A percentile compares a stretch with the other conserved stretches of the same genome.
These are phyloP conservation scores for Maudiozyma barnettii DNA, from an alignment of 805 yeast species.

Conservation along the genomic window DNA sequence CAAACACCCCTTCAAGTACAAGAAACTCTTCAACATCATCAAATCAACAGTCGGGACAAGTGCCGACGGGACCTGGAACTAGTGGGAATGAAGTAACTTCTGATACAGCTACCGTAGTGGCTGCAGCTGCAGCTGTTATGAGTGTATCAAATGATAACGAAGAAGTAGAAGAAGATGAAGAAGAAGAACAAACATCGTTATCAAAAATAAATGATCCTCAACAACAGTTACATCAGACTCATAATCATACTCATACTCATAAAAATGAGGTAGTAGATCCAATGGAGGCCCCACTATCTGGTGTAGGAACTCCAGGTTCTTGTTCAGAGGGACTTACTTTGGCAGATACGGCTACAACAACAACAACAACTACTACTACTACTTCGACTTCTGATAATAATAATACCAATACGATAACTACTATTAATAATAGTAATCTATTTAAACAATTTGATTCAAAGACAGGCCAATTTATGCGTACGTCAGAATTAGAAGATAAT, in stretches of 20 bases:
- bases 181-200: neutral
- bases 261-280: neutral
- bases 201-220: neutral
- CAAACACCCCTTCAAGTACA: slow-evolving; percentile 5
- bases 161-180: too few relatives aligned
- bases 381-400: neutral
- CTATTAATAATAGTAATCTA: slow-evolving; percentile 3
- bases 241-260: neutral
- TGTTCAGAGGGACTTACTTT: neutral
- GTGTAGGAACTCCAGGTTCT: neutral
- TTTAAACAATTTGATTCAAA: slow-evolving; percentile 27
- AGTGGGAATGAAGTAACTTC: neutral
- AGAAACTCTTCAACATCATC: slow-evolving; percentile 6
- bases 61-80: neutral
- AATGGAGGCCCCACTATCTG: neutral
- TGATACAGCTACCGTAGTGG: neutral
- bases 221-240: neutral
- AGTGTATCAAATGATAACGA: neutral
- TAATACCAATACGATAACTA: neutral
- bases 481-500: neutral
- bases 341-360: neutral
- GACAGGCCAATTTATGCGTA: slow-evolving; percentile 24
- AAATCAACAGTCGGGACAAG: neutral
- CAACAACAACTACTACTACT: neutral
- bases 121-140: neutral